Conservation (phyloP, 495 filamentous ascomycete species). For the Penicillium parvum region DNA sequence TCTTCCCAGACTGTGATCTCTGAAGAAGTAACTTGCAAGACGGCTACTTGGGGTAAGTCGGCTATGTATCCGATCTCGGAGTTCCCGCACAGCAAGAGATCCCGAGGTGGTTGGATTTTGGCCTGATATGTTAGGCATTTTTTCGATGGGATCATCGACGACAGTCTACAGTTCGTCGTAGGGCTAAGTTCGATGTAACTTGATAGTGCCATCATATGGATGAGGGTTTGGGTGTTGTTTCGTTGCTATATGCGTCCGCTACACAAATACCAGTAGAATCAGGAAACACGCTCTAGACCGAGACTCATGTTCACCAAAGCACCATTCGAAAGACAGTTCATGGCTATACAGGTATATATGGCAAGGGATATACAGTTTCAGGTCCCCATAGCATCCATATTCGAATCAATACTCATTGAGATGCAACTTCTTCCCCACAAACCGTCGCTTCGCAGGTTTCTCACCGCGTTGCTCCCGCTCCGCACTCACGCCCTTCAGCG, state of each 20-base stretch:
- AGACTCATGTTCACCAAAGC: too few species aligned
- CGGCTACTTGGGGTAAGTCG: conserved; percentile 11
- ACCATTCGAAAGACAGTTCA: not conserved
- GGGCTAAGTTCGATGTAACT: too few species aligned
- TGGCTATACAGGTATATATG: not conserved
- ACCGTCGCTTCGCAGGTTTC: conserved; percentile 49
- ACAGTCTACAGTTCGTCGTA: too few species aligned
- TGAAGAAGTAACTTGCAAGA: not conserved
- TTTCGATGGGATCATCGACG: not conserved
- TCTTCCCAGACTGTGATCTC: not conserved
- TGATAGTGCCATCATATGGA: too few species aligned
- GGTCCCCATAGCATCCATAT: not conserved
- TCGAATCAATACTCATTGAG: conserved; percentile 63
- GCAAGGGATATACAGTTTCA: not conserved
- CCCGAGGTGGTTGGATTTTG: not conserved
- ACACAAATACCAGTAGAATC: too few species aligned
- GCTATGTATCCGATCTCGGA: conserved; percentile 16
- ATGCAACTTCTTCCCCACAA: conserved; percentile 75
- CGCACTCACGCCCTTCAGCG: conserved; percentile 62
- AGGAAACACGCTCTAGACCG: too few species aligned
- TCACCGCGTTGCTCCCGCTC: conserved; percentile 44
- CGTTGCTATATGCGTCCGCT: too few species aligned
- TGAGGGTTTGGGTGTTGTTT: too few species aligned
- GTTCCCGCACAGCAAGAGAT: not conserved
- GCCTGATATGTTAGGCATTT: conserved; percentile 2